Conservation (phyloP, 1,284 basidiomycete species). For the Cutaneotrichosporon sp. region DNA sequence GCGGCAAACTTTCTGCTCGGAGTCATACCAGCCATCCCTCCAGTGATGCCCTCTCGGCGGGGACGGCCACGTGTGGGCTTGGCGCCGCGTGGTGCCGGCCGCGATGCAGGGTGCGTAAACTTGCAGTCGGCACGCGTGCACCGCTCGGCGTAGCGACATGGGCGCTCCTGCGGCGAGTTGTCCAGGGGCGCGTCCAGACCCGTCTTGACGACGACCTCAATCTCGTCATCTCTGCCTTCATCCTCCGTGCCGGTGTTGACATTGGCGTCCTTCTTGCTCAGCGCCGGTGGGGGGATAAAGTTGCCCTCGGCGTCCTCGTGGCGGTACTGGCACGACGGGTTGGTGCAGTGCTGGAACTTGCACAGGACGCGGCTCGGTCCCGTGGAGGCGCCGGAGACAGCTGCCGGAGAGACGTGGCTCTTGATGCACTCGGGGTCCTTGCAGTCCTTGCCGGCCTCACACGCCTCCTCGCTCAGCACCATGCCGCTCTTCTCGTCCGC, state of each 20-base stretch:
- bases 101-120: slow-evolving; percentile 39
- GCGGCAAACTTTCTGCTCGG: slow-evolving; percentile 40
- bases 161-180: slow-evolving; percentile 28
- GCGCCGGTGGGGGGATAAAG: slow-evolving; percentile 49
- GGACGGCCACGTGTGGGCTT: slow-evolving; percentile 13
- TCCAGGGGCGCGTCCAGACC: slow-evolving; percentile 31
- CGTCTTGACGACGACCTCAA: slow-evolving; percentile 35
- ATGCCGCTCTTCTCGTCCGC: slow-evolving; percentile 89
- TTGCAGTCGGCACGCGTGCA: slow-evolving; percentile 48
- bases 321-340: slow-evolving; percentile 52
- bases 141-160: slow-evolving; percentile 45
- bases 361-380: slow-evolving; percentile 50
- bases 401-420: slow-evolving; percentile 81
- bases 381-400: slow-evolving; percentile 56
- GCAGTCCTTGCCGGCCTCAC: slow-evolving; percentile 73
- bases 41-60: slow-evolving; percentile 9
- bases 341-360: slow-evolving; percentile 53
- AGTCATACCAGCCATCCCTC: slow-evolving; percentile 28
- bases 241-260: not conserved
- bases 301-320: slow-evolving; percentile 54
- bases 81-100: slow-evolving; percentile 29
- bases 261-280: slow-evolving; percentile 29
- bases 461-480: slow-evolving; percentile 84
- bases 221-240: slow-evolving; percentile 19
- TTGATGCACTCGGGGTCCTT: slow-evolving; percentile 87